Conservation (phyloP, 1,139 yeast species). For the Hanseniaspora sp. region DNA sequence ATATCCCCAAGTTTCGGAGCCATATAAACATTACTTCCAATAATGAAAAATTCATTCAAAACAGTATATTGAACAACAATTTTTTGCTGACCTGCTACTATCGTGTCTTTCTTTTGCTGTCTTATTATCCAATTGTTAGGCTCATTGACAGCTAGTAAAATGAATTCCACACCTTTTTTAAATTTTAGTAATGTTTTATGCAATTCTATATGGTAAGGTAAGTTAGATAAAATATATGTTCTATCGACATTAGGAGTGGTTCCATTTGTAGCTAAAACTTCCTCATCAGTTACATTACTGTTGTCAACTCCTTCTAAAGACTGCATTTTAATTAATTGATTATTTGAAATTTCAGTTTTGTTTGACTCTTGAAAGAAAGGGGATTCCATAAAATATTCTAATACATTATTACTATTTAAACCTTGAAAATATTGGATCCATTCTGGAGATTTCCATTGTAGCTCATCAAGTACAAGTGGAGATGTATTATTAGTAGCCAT, state of each 20-base stretch:
- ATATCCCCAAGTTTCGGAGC: slow-evolving; percentile 59
- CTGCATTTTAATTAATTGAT: slow-evolving; percentile 92
- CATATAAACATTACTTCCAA: slow-evolving; percentile 88
- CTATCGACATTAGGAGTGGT: slow-evolving; percentile 19
- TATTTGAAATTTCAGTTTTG: slow-evolving; percentile 61
- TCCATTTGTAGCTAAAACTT: slow-evolving; percentile 20
- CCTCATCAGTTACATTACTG: slow-evolving; percentile 18
- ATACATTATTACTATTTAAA: slow-evolving; percentile 73
- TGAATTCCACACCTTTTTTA: slow-evolving; percentile 70
- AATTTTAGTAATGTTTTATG: slow-evolving; percentile 54
- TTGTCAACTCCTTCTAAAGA: slow-evolving; percentile 21
- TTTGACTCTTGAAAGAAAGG: slow-evolving; percentile 64
- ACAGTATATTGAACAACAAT: slow-evolving; percentile 35
- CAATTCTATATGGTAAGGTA: slow-evolving; percentile 30
- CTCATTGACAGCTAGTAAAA: slow-evolving; percentile 61
- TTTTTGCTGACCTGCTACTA: slow-evolving; percentile 16
- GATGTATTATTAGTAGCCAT: slow-evolving; percentile 12
- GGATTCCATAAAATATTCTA: slow-evolving; percentile 84
- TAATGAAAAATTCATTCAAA: slow-evolving; percentile 67
- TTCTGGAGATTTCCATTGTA: slow-evolving; percentile 96
- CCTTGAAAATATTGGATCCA: slow-evolving; percentile 80
- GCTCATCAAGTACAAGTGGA: slow-evolving; percentile 53
- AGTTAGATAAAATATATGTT: slow-evolving; percentile 22
- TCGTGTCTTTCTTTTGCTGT: slow-evolving; percentile 53
- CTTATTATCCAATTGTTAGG: slow-evolving; percentile 89